Base-by-base conservation (phyloP, 2,329 filamentous ascomycete species). In the Colletotrichum coccodes region DNA sequence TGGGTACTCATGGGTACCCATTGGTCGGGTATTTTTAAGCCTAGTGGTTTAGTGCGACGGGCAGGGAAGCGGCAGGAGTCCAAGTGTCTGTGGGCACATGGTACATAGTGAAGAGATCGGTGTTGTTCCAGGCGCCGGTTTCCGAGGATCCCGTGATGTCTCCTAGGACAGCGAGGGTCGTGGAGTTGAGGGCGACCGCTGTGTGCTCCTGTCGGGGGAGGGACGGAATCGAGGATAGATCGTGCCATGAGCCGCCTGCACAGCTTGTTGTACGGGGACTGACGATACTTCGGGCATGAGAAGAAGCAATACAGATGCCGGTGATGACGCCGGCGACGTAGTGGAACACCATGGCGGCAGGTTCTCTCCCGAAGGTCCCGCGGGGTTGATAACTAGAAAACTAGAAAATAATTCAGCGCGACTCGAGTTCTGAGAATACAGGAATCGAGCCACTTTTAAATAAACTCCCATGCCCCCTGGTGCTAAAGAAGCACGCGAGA, bases 1-100 rank as follows among this genome's bases (percentile, higher is more conserved):
- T n/a, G n/a, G n/a, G n/a, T n/a, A n/a, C n/a, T n/a, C n/a, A n/a
- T n/a, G n/a, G n/a, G n/a, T n/a, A n/a, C n/a, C n/a, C n/a, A n/a
- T n/a, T n/a, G n/a, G n/a, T n/a, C n/a, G n/a, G n/a, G n/a, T n/a
- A n/a, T n/a, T n/a, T n/a, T n/a, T n/a, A n/a, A n/a, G n/a, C n/a
- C n/a, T n/a, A n/a, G 58, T 83, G 80, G 59, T 80, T 82, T 12
- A 63, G 32, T 1, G 72, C 58, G 0, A 74, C 46, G 0, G 81
- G 81, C 0, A 77, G 61, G 6, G 76, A 0, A 74, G 46, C 0
- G 81, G 81, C 0, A 77, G 63, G 6, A 75, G 38, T 42, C 49
- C 60, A 63, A 0, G 38, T 56, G 50, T 54, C 26, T 32, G 36
- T 42, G 7, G 12, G 60, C 12, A 47, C 42, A 49, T 63, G 26